phyloP scores from a whole-genome alignment of 805 yeast species.

The Wickerhamiella nectarea region DNA sequence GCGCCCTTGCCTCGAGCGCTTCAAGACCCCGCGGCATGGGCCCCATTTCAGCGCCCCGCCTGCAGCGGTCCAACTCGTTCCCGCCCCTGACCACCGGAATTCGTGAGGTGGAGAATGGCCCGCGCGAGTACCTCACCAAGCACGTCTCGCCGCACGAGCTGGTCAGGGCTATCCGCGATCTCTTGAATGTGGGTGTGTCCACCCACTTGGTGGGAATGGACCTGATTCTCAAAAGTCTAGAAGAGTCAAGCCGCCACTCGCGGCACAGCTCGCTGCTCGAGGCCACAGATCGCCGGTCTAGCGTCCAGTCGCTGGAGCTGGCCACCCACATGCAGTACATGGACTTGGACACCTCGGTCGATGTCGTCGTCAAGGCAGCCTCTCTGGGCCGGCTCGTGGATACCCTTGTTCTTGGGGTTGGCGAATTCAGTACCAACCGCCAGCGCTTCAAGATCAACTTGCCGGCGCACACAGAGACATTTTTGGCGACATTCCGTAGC shows the following conservation, averaged over 20 bases:
- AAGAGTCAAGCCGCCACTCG: slow-evolving; percentile 25
- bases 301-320: slow-evolving; percentile 12
- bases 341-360: slow-evolving; percentile 18
- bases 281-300: slow-evolving; percentile 21
- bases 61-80: slow-evolving; percentile 25
- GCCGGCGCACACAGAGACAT: slow-evolving; percentile 49
- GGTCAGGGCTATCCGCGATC: slow-evolving; percentile 45
- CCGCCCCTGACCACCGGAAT: slow-evolving; percentile 36
- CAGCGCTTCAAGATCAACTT: slow-evolving; percentile 43
- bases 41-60: slow-evolving; percentile 8
- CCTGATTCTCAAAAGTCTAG: slow-evolving; percentile 45
- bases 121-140: slow-evolving; percentile 25
- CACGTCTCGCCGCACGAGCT: slow-evolving; percentile 33
- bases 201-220: slow-evolving; percentile 43
- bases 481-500: slow-evolving; percentile 55
- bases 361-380: slow-evolving; percentile 52
- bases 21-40: slow-evolving; percentile 8
- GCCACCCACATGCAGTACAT: slow-evolving; percentile 5
- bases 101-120: slow-evolving; percentile 32
- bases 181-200: slow-evolving; percentile 46
- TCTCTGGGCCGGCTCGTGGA: slow-evolving; percentile 66
- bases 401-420: slow-evolving; percentile 57
- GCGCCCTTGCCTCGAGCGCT: slow-evolving; percentile 38
- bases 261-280: slow-evolving; percentile 39
- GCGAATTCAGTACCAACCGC: slow-evolving; percentile 34